Conservation (phyloP, 2,329 filamentous ascomycete genomes). For the Verticillium longisporum region DNA sequence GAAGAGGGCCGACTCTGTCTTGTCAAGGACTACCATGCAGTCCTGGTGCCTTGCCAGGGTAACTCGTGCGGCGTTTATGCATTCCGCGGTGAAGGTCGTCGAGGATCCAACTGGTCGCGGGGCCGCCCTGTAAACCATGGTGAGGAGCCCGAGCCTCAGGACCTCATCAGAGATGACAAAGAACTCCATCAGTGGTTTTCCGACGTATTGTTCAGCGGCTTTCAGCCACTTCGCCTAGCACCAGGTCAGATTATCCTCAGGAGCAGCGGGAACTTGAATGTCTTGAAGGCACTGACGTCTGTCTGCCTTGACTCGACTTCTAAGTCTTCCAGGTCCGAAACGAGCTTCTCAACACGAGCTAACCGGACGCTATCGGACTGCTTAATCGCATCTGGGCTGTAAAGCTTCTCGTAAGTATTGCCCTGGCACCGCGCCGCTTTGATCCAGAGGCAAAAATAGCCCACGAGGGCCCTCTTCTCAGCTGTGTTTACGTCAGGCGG, state of each 20-base stretch:
- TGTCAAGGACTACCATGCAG: conserved; percentile 28
- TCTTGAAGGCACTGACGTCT: conserved; percentile 7
- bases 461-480: conserved; percentile 16
- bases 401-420: conserved; percentile 48
- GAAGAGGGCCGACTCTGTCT: conserved; percentile 28
- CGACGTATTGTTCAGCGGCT: conserved; percentile 8
- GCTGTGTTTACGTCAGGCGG: conserved; percentile 24
- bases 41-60: conserved; percentile 33
- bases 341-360: conserved; percentile 23
- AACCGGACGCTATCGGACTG: conserved; percentile 24
- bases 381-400: conserved; percentile 33
- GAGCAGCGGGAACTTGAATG: not conserved
- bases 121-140: conserved; percentile 35
- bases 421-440: conserved; percentile 46
- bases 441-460: conserved; percentile 40
- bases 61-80: conserved; percentile 31
- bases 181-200: conserved; percentile 24
- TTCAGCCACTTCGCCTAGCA: conserved; percentile 4
- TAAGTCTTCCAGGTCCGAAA: conserved; percentile 22
- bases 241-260: not conserved
- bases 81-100: conserved; percentile 32
- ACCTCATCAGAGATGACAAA: conserved; percentile 33
- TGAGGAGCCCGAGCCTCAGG: conserved; percentile 30
- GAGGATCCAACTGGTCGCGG: conserved; percentile 19
- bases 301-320: conserved; percentile 17